A percentile compares a stretch with the other conserved stretches of the same genome.
These are phyloP conservation scores for Moringa oleifera DNA, from an alignment of 345 rosid genomes.

Conservation along the genomic window DNA sequence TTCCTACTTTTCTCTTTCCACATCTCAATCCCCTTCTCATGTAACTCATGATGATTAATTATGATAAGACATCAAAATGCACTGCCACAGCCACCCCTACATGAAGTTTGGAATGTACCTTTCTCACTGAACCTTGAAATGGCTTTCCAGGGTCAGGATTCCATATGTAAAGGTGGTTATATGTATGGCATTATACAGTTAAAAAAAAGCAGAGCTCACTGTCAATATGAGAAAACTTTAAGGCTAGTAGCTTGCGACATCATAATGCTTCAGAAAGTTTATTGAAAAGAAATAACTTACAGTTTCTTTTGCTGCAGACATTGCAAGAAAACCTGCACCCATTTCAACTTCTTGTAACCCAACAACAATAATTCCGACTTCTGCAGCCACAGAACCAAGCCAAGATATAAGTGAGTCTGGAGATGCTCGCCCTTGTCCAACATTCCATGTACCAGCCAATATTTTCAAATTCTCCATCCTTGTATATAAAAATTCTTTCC, in stretches of 20 bases:
- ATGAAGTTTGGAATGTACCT: too few species aligned
- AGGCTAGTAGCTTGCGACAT: background rate
- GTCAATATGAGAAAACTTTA: too few species aligned
- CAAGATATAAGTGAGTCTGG: conserved; percentile 58
- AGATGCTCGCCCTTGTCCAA: conserved; percentile 73
- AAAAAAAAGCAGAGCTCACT: too few species aligned
- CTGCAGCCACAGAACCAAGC: conserved; percentile 59
- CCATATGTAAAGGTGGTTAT: too few species aligned
- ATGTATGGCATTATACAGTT: too few species aligned
- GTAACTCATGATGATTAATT: too few species aligned
- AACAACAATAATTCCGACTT: conserved; percentile 64
- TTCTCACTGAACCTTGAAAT: too few species aligned
- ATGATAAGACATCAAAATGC: too few species aligned
- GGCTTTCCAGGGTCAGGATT: too few species aligned
- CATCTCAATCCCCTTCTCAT: too few species aligned
- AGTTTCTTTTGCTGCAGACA: conserved; percentile 88
- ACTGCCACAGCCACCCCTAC: too few species aligned
- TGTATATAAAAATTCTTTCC: conserved; percentile 53
- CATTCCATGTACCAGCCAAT: conserved; percentile 74
- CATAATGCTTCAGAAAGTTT: conserved; percentile 5
- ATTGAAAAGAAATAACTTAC: conserved; percentile 39
- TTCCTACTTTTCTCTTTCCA: too few species aligned
- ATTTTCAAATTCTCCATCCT: conserved; percentile 54
- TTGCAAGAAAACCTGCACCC: conserved; percentile 89
- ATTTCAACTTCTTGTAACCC: conserved; percentile 88